phyloP scores from a whole-genome alignment of 768 basidiomycete species.

The Auriscalpium microsporum region DNA sequence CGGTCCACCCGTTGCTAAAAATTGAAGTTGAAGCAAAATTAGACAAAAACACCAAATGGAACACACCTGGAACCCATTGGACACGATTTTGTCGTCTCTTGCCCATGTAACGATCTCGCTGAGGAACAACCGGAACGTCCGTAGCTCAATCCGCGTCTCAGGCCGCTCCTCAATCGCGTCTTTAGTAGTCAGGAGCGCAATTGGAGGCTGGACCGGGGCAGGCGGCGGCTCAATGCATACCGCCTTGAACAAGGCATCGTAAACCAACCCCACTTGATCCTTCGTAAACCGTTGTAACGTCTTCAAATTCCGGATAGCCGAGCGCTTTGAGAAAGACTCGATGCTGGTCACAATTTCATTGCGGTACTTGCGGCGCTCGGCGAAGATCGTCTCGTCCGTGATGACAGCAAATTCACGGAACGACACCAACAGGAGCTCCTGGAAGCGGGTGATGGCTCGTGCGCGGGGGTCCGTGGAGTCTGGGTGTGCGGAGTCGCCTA shows the following conservation, averaged over 20 bases:
- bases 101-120: conserved; percentile 96
- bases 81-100: conserved; percentile 83
- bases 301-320: conserved; percentile 81
- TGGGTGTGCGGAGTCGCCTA: conserved; percentile 93
- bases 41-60: background rate
- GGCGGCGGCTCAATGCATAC: conserved; percentile 70
- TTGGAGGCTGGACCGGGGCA: conserved; percentile 34
- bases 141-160: conserved; percentile 81
- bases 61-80: conserved; percentile 81
- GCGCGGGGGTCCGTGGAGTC: conserved; percentile 79
- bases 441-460: conserved; percentile 93
- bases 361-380: conserved; percentile 79
- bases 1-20: conserved; percentile 77
- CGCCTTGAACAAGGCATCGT: conserved; percentile 83
- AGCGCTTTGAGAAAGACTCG: conserved; percentile 89
- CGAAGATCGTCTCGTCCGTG: conserved; percentile 86
- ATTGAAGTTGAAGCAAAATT: background rate
- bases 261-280: conserved; percentile 82
- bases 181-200: conserved; percentile 45
- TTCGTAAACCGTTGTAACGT: conserved; percentile 75
- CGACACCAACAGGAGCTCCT: conserved; percentile 91
- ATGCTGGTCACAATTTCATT: conserved; percentile 88
- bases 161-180: conserved; percentile 62
- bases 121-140: conserved; percentile 83
- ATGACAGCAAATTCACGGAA: conserved; percentile 97